A percentile compares a stretch with the other conserved stretches of the same genome.
Evolutionary conservation across 352 stramenopile species (phyloP).

Genomic region (Phytophthora chlamydospora): DNA sequence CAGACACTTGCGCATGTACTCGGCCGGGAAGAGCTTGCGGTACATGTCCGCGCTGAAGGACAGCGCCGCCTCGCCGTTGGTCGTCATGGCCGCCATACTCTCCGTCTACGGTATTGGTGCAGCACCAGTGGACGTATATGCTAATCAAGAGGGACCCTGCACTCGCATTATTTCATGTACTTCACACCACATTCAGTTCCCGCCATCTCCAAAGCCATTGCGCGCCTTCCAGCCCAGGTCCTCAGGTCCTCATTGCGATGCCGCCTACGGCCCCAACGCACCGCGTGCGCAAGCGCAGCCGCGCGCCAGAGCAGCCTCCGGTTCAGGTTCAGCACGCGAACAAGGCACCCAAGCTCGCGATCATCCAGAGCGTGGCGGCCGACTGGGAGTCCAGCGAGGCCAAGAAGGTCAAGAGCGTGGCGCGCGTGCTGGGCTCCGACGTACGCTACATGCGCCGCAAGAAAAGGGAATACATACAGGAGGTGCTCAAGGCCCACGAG

Average conservation of each 20-base stretch:
- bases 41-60: constrained; percentile 76
- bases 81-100: constrained; percentile 16
- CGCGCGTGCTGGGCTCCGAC: constrained; percentile 4
- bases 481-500: constrained; percentile 6
- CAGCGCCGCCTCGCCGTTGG: constrained; percentile 37
- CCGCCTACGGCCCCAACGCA: too few species aligned
- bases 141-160: too few species aligned
- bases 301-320: not conserved
- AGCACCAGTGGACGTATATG: too few species aligned
- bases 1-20: constrained; percentile 74
- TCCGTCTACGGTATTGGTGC: not conserved
- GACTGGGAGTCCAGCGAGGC: constrained; percentile 9
- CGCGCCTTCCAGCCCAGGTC: too few species aligned
- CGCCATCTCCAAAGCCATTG: too few species aligned
- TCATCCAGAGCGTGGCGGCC: constrained; percentile 12
- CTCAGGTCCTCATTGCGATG: too few species aligned
- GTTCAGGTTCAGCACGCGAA: not conserved
- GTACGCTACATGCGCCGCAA: constrained; percentile 38
- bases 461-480: constrained; percentile 32
- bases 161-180: too few species aligned
- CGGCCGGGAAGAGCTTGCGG: constrained; percentile 74
- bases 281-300: not conserved
- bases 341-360: not conserved
- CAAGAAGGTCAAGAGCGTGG: not conserved
- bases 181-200: too few species aligned